A percentile compares a stretch with the other conserved stretches of the same genome.
These are phyloP conservation scores for Gastrolobium villosum DNA, from an alignment of 306 rosid genomes.

Conservation along the genomic window DNA sequence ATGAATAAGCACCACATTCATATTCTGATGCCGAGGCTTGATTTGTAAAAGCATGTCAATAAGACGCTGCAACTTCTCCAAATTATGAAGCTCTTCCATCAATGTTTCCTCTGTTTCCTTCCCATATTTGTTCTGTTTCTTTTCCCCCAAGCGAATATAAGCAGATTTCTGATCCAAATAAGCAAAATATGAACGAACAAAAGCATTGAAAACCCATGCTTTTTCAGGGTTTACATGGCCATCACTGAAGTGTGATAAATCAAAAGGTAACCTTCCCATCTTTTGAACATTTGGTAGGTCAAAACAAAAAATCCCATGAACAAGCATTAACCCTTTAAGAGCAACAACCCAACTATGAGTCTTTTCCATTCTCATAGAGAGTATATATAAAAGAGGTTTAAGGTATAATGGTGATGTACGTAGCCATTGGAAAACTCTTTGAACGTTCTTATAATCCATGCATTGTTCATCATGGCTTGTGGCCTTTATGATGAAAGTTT, in stretches of 20 bases:
- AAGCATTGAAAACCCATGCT: constrained; percentile 59
- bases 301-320: constrained; percentile 77
- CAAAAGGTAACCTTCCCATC: constrained; percentile 75
- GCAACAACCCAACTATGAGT: constrained; percentile 82
- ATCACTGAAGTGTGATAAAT: constrained; percentile 64
- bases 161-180: constrained; percentile 64
- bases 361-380: constrained; percentile 65
- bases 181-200: constrained; percentile 63
- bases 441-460: constrained; percentile 72
- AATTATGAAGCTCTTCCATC: constrained; percentile 58
- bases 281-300: constrained; percentile 56
- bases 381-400: constrained; percentile 61
- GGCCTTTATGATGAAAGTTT: constrained; percentile 72
- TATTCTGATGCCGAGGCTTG: constrained; percentile 48
- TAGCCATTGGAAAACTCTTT: constrained; percentile 78
- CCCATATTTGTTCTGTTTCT: not conserved
- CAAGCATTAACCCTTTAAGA: constrained; percentile 81
- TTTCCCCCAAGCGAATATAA: constrained; percentile 11
- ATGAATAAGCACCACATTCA: constrained; percentile 56
- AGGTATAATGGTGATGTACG: constrained; percentile 63
- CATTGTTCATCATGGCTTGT: constrained; percentile 79
- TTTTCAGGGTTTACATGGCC: constrained; percentile 39
- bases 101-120: constrained; percentile 51
- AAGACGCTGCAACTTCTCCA: constrained; percentile 56
- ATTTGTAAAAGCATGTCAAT: constrained; percentile 66